phyloP scores from a whole-genome alignment of 257 asterid genomes.

The Solanum etuberosum region DNA sequence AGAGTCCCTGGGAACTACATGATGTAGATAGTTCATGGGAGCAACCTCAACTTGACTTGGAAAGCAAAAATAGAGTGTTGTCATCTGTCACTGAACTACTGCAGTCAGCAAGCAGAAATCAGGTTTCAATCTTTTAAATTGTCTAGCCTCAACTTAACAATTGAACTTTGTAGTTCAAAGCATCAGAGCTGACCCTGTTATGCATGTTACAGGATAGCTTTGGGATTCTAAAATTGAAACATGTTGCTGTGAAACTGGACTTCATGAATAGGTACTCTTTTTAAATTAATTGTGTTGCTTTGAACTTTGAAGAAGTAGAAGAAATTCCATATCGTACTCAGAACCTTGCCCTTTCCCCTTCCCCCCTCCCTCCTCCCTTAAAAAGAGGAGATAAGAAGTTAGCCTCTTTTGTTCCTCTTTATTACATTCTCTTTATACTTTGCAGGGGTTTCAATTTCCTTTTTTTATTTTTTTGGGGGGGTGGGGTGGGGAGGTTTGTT shows the following conservation, averaged over 20 bases:
- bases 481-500: not conserved
- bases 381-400: not conserved
- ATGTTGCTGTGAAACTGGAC: constrained; percentile 47
- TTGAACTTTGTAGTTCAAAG: not conserved
- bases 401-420: not conserved
- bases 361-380: not conserved
- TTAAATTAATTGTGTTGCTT: not conserved
- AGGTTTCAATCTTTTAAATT: constrained; percentile 32
- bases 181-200: not conserved
- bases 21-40: constrained; percentile 48
- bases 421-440: not conserved
- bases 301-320: not conserved
- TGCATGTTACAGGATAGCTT: constrained; percentile 53
- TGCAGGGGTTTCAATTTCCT: not conserved
- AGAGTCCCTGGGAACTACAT: constrained; percentile 92
- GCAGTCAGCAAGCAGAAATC: constrained; percentile 32
- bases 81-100: constrained; percentile 28
- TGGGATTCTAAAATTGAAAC: constrained; percentile 58
- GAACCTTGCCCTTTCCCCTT: not conserved
- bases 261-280: constrained; percentile 62
- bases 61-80: constrained; percentile 30
- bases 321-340: not conserved
- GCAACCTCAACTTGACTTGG: constrained; percentile 35
- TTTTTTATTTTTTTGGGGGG: not conserved
- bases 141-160: not conserved